Evolutionary conservation across 352 stramenopile species (phyloP).

Genomic region (Globisporangium acanthophoron): DNA sequence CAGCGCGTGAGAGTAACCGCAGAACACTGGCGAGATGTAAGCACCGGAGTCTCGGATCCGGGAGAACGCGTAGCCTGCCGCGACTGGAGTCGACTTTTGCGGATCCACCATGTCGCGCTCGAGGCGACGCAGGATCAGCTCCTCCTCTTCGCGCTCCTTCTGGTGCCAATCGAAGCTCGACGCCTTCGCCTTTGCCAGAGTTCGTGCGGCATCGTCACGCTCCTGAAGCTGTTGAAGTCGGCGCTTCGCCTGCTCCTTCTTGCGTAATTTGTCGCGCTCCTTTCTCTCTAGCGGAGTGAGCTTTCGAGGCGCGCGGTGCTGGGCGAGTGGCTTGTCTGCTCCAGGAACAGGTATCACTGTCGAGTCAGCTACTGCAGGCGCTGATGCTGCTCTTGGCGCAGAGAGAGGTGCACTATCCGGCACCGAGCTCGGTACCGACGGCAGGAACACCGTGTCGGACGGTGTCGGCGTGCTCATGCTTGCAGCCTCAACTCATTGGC

Average conservation of each 20-base stretch:
- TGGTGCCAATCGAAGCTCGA: constrained; percentile 35
- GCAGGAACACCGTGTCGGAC: neutral
- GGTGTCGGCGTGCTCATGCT: no score
- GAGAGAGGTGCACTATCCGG: neutral
- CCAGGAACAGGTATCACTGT: neutral
- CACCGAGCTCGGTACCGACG: neutral
- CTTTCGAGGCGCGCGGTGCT: constrained; percentile 6
- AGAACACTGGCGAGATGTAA: constrained; percentile 44
- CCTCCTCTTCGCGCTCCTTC: constrained; percentile 50
- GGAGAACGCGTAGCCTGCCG: constrained; percentile 50
- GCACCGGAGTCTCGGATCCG: constrained; percentile 4
- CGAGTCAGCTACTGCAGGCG: neutral
- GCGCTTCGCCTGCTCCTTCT: constrained; percentile 43
- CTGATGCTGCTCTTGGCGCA: neutral
- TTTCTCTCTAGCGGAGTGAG: constrained; percentile 50
- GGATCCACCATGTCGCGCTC: constrained; percentile 57
- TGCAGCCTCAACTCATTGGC: no score
- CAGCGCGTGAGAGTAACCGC: constrained; percentile 38
- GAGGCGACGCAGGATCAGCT: constrained; percentile 53
- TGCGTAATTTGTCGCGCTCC: constrained; percentile 35
- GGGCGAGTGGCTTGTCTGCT: no score
- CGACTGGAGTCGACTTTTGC: constrained; percentile 39
- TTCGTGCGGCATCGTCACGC: constrained; percentile 20
- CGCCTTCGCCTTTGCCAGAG: constrained; percentile 20
- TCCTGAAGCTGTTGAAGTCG: constrained; percentile 32